These are phyloP conservation scores for Phytophthora agathidicida DNA, from an alignment of 352 stramenopile genomes.

Conservation along the genomic window DNA sequence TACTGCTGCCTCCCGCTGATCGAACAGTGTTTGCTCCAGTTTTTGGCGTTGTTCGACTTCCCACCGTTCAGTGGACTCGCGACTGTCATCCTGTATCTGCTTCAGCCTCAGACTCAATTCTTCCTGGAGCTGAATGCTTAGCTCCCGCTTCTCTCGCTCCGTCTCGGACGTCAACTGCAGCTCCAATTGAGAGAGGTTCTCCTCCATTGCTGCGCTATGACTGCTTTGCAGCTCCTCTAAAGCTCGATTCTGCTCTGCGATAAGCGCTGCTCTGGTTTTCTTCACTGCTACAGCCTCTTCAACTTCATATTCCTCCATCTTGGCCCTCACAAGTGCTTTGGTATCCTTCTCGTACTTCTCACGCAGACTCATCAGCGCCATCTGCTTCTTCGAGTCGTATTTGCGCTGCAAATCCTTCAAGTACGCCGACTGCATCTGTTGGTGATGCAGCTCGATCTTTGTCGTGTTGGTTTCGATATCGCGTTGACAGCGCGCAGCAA, in stretches of 20 bases:
- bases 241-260: constrained; percentile 39
- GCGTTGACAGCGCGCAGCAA: constrained; percentile 36
- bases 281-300: constrained; percentile 44
- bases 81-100: constrained; percentile 41
- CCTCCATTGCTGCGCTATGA: constrained; percentile 45
- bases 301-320: constrained; percentile 55
- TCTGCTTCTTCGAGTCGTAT: constrained; percentile 68
- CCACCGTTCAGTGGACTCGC: constrained; percentile 35
- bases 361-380: constrained; percentile 50
- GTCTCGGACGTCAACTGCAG: constrained; percentile 44
- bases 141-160: constrained; percentile 34
- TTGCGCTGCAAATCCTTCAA: constrained; percentile 65
- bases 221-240: constrained; percentile 40
- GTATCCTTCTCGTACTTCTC: constrained; percentile 63
- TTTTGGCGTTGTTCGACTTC: constrained; percentile 51
- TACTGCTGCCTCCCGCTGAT: constrained; percentile 45
- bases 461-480: constrained; percentile 45
- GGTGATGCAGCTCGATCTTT: constrained; percentile 40
- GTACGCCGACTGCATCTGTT: constrained; percentile 36
- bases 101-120: constrained; percentile 39
- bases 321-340: constrained; percentile 42
- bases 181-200: constrained; percentile 46
- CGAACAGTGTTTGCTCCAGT: constrained; percentile 52
- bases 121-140: constrained; percentile 40
- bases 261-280: constrained; percentile 27